Evolutionary conservation across 169 alveolate genomes (phyloP).

Genomic region (Cyclospora cayetanensis): DNA sequence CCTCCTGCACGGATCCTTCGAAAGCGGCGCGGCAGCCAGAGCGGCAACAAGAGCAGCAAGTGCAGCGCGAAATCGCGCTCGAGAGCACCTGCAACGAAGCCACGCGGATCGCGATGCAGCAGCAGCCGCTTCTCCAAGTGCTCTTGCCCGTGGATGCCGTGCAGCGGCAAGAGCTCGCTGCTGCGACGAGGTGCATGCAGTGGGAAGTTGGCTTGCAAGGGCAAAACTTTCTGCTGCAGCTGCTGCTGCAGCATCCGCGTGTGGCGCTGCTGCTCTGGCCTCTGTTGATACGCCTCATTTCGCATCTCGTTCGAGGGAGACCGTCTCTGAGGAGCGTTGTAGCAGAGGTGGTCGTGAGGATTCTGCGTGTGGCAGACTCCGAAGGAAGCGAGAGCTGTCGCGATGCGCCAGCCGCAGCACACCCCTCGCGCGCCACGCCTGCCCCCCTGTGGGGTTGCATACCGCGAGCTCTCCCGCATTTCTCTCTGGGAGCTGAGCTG

Average conservation of each 20-base stretch:
- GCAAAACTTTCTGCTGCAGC: constrained; percentile 29
- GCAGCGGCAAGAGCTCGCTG: constrained; percentile 42
- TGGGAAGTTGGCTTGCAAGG: constrained; percentile 45
- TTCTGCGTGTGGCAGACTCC: background rate
- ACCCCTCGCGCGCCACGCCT: background rate
- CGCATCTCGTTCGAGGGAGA: constrained; percentile 9
- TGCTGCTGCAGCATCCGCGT: constrained; percentile 26
- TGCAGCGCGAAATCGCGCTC: background rate
- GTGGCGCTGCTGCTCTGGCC: constrained; percentile 43
- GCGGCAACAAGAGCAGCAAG: background rate
- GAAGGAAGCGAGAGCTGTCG: background rate
- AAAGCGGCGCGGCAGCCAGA: background rate
- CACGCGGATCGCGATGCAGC: constrained; percentile 5
- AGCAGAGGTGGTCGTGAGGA: constrained; percentile 20
- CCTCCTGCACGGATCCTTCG: background rate
- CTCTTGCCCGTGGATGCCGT: constrained; percentile 24
- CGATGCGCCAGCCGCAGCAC: constrained; percentile 4
- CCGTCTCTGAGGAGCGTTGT: constrained; percentile 41
- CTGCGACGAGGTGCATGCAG: constrained; percentile 51
- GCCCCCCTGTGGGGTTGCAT: background rate
- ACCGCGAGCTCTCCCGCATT: background rate
- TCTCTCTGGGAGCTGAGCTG: background rate
- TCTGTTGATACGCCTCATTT: constrained; percentile 2
- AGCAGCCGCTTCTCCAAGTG: constrained; percentile 12
- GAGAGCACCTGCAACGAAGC: background rate